Conservation (phyloP, 2,329 filamentous ascomycete genomes). For the Ilyonectria sp. region DNA sequence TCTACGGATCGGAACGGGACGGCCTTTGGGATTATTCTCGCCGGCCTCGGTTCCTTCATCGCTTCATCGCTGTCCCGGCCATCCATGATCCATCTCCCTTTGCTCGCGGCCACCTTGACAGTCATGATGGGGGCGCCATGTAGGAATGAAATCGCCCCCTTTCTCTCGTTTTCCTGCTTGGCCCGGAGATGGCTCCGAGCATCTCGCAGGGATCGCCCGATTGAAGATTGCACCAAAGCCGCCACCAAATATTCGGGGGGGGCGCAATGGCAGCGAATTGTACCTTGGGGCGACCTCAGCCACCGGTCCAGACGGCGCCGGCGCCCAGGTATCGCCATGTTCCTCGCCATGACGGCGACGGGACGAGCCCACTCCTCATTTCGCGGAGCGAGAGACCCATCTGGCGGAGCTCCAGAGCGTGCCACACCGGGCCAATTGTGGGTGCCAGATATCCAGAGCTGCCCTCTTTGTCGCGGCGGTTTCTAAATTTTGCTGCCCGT, state of each 20-base stretch:
- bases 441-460: slow-evolving; percentile 34
- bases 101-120: no score
- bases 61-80: slow-evolving; percentile 12
- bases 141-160: slow-evolving; percentile 9
- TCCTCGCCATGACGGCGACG: slow-evolving; percentile 19
- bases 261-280: slow-evolving; percentile 18
- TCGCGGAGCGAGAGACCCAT: slow-evolving; percentile 36
- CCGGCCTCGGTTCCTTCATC: not conserved
- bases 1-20: slow-evolving; percentile 39
- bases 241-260: slow-evolving; percentile 30
- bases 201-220: slow-evolving; percentile 16
- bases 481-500: slow-evolving; percentile 18
- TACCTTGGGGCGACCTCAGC: slow-evolving; percentile 24
- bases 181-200: not conserved
- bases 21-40: slow-evolving; percentile 15
- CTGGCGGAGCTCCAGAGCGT: slow-evolving; percentile 10
- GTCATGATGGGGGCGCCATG: not conserved
- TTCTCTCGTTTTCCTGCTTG: slow-evolving; percentile 11
- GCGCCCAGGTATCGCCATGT: slow-evolving; percentile 17
- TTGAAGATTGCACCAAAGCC: slow-evolving; percentile 37
- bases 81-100: slow-evolving; percentile 18
- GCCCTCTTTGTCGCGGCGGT: not conserved
- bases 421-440: slow-evolving; percentile 38
- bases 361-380: slow-evolving; percentile 44
- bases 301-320: not conserved